Evolutionary conservation across 2,329 filamentous ascomycete species (phyloP).

Genomic region (Stagonosporopsis vannaccii): DNA sequence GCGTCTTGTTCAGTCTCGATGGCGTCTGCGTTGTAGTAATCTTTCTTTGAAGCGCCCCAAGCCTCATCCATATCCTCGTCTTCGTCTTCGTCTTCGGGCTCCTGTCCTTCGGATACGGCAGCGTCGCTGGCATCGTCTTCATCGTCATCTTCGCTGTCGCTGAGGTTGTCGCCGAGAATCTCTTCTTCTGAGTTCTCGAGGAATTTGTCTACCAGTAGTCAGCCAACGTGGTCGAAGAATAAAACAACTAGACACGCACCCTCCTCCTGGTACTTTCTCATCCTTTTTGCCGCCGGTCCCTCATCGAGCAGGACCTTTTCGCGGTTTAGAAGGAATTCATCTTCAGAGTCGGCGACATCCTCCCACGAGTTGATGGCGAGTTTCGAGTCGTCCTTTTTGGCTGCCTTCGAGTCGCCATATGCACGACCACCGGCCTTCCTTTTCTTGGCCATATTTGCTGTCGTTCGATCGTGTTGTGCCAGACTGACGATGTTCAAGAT

Average conservation of each 20-base stretch:
- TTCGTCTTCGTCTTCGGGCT: conserved; percentile 63
- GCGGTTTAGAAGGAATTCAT: conserved; percentile 87
- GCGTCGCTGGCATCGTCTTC: conserved; percentile 44
- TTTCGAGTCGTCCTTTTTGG: conserved; percentile 57
- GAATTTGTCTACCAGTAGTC: conserved; percentile 58
- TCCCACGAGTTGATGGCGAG: conserved; percentile 70
- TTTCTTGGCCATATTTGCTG: conserved; percentile 60
- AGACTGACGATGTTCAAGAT: conserved; percentile 1
- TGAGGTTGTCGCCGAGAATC: conserved; percentile 61
- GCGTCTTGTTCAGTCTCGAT: conserved; percentile 77
- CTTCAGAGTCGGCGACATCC: conserved; percentile 91
- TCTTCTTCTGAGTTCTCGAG: conserved; percentile 69
- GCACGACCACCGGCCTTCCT: conserved; percentile 71
- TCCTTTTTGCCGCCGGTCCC: conserved; percentile 77
- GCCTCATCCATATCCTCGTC: conserved; percentile 69
- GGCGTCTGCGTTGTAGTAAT: conserved; percentile 90
- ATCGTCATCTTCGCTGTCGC: conserved; percentile 56
- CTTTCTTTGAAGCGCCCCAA: conserved; percentile 87
- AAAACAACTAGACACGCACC: conserved; percentile 49
- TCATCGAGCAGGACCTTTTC: conserved; percentile 90
- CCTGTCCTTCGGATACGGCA: conserved; percentile 38
- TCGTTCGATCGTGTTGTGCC: conserved; percentile 13
- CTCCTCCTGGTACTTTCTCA: conserved; percentile 74
- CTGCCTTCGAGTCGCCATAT: conserved; percentile 45
- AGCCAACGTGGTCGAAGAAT: background rate